Evolutionary conservation across 306 rosid species (phyloP).

Genomic region (Cyamopsis tetragonoloba): DNA sequence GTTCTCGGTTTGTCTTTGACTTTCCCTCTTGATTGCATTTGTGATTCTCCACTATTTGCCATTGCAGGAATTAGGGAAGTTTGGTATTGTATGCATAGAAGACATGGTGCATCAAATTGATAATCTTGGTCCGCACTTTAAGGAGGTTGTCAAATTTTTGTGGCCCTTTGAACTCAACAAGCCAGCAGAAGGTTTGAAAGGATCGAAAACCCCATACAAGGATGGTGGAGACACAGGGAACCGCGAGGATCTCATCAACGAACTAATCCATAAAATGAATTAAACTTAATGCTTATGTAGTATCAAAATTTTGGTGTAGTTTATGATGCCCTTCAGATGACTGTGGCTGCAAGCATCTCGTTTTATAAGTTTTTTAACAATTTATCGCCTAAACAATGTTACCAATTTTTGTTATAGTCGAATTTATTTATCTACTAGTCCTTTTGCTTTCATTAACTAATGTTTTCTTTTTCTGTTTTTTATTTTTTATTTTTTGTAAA

Average conservation of each 20-base stretch:
- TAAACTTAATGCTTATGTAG: constrained; percentile 19
- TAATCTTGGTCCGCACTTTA: constrained; percentile 71
- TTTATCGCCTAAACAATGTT: not conserved
- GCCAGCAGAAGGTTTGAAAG: constrained; percentile 57
- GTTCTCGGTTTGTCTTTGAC: not conserved
- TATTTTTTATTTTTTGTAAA: no score
- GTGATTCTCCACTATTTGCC: not conserved
- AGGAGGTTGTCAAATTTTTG: constrained; percentile 61
- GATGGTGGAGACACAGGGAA: constrained; percentile 83
- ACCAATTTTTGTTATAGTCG: not conserved
- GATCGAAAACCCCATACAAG: constrained; percentile 52
- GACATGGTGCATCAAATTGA: constrained; percentile 79
- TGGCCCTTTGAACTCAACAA: constrained; percentile 81
- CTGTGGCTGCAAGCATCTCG: constrained; percentile 8
- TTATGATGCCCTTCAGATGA: not conserved
- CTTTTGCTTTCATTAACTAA: not conserved
- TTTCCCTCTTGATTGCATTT: not conserved
- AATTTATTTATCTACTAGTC: not conserved
- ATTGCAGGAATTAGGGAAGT: constrained; percentile 65
- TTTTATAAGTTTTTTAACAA: not conserved
- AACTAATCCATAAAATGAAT: constrained; percentile 72
- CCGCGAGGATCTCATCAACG: constrained; percentile 74
- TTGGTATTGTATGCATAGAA: constrained; percentile 72
- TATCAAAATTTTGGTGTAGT: constrained; percentile 9
- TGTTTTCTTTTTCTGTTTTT: no score